Base-by-base conservation (phyloP, 257 asterid genomes). In the Salvia splendens region DNA sequence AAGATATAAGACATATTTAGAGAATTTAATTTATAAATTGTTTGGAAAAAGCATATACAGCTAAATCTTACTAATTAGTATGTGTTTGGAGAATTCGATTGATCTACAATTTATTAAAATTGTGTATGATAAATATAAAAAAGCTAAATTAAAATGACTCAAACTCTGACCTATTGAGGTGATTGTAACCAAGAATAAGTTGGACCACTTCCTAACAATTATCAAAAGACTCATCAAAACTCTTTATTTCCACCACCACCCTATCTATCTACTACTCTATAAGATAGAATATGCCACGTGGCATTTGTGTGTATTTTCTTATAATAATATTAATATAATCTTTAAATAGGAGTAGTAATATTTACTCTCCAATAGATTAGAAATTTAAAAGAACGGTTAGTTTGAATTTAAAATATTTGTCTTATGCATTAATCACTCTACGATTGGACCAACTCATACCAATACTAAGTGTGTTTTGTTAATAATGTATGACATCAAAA, bases 121-220 rank as follows among this genome's bases (percentile, higher is more conserved):
- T 2, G 30, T 24, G 30, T 24, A 2, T 24, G 30, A 24, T 24
- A 24, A 24, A 24, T 24, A 24, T 24, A 24, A 24, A 24, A 24
- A 24, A 24, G 30, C 30, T 24, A 24, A 24, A 24, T 24, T 17
- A 17, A 17, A 17, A 17, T 17, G 20, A 17, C 20, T 17, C 20
- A 17, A 17, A 17, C 20, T 17, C 20, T 17, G 20, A 17, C 20
- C 20, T 17, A 17, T 17, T 45, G 50, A 6, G 24, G 53, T 14
- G 28, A 24, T 14, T 48, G 56, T 16, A 17, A 16, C 64, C 65
- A 45, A 49, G 45, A 32, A 12, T 40, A 53, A 38, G 69, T 71
- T 79, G 87, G 82, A 76, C 80, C 87, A 77, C 80, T 71, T 72
- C 70, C 69, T 62, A 73, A 65, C 78, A 66, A 65, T 67, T 67